Base-by-base conservation (phyloP, 768 basidiomycete genomes). In the Boletales sp. region DNA sequence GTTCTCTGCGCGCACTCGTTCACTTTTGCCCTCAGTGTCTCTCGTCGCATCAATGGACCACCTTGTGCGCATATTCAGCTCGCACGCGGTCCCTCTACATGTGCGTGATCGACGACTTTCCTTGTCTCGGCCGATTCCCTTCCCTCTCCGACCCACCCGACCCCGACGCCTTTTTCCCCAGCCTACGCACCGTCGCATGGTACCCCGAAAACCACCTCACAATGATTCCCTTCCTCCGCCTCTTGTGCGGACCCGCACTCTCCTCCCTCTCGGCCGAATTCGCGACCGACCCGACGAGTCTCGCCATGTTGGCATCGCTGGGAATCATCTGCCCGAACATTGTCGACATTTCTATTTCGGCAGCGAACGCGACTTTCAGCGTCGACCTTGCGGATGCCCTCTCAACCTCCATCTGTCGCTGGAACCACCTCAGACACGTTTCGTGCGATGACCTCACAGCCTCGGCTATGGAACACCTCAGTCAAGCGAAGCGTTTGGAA, bases 221-320 rank as follows among this genome's bases (percentile, higher is more conserved):
- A 30, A 58, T 55, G 52, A 44, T 58, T 2, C 64, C 56, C 21
- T 55, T 64, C 38, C 32, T 64, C 28, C 62, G 54, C 18, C 54
- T 64, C 28, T 17, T 64, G 19, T 66, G 64, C 11, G 58, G 64
- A 15, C 54, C 62, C 17, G 15, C 61, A 6, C 36, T 64, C 17
- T 58, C 53, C 10, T 43, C 50, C 11, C 40, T 62, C 1, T 61
- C 53, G 2, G 56, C 48, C 6, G 61, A 62, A 46, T 62, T 62
- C 48, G 51, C 49, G 2, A 41, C 41, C 5, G 61, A 62, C 50
- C 28, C 53, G 0, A 35, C 40, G n/a, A 64, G 54, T 21, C 56
- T 62, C 42, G 33, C 48, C 5, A 40, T 51, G 43, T 42, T 64
- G 14, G 46, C 49, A 14, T 21, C 34, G 1, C 35, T 62, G 25